Percentiles rank a stretch among this genome's conserved stretches.
phyloP scores from a whole-genome alignment of 1,284 basidiomycete species.

The Ceratobasidium sp. region DNA sequence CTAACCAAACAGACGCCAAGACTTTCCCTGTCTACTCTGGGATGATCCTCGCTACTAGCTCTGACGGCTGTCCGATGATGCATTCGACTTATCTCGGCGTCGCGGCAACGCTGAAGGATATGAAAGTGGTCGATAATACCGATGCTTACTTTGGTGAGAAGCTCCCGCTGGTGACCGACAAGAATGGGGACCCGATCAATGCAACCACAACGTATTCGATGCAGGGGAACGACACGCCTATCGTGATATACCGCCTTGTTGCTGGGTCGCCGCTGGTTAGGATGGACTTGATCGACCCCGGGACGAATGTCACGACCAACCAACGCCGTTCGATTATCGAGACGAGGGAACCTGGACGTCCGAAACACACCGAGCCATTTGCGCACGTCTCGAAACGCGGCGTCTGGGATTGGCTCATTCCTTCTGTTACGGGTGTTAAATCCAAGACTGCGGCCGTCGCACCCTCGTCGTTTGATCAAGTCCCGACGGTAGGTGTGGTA shows the following conservation, averaged over 20 bases:
- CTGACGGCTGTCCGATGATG: conserved; percentile 39
- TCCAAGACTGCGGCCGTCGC: background rate
- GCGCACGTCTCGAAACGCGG: conserved; percentile 29
- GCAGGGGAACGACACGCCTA: conserved; percentile 44
- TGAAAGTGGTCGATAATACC: conserved; percentile 55
- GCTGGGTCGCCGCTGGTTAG: conserved; percentile 56
- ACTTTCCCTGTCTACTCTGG: conserved; percentile 56
- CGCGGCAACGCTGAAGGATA: conserved; percentile 56
- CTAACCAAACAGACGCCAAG: conserved; percentile 51
- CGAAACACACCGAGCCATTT: background rate
- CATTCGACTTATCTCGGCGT: conserved; percentile 53
- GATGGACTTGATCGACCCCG: conserved; percentile 56
- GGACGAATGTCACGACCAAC: conserved; percentile 2
- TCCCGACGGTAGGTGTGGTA: conserved; percentile 12
- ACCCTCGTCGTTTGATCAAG: conserved; percentile 10
- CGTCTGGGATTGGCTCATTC: conserved; percentile 5
- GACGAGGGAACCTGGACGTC: background rate
- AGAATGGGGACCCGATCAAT: background rate
- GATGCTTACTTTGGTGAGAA: conserved; percentile 29
- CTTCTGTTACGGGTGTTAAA: background rate
- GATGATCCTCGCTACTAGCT: conserved; percentile 48
- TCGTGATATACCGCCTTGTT: conserved; percentile 52
- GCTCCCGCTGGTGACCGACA: conserved; percentile 41
- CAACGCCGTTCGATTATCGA: background rate
- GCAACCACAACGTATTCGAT: conserved; percentile 52